Evolutionary conservation across 2,329 filamentous ascomycete genomes (phyloP), one percentile per base, ranked within the genome.

Genomic region (Cercospora nicotianae): DNA sequence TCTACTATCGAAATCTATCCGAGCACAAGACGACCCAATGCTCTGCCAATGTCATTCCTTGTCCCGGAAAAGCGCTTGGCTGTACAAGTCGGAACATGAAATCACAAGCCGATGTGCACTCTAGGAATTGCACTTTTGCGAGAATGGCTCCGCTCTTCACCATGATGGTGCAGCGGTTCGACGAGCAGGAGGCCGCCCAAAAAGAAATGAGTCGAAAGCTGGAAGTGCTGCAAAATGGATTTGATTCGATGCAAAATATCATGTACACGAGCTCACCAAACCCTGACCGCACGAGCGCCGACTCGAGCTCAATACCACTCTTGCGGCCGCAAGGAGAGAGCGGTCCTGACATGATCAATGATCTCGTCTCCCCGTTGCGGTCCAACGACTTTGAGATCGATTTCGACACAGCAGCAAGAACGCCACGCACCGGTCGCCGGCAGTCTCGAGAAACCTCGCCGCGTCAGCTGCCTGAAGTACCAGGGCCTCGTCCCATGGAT

Each of bases 71-170:
- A 23, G 74, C 79, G 12, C 75, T 82, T 12, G 83, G 83, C 13
- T 85, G 83, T 72, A 76, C 74, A 20, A 78, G 78, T 69, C 74
- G 74, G 2, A 78, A 77, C 36, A 80, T 80, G 70, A 79, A 82
- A 18, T 73, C 72, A 8, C 74, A 80, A 20, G 75, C 81, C n/a
- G 71, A 79, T 26, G 71, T 70, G 10, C 83, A 85, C 64, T 78
- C 80, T 30, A 75, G 74, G 59, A 73, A 68, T 10, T 85, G 83
- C 69, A 77, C 79, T 3, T 81, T 84, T 72, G 83, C 82, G 8
- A 81, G 76, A 62, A 81, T 85, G 74, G 79, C 80, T 3, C 83
- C 83, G 0, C 76, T 81, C 33, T 77, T 84, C 64, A 74, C 77
- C 36, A 76, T 79, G 23, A 81, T 84, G 69, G 78, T 81, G 64